Evolutionary conservation across 345 rosid species (phyloP), one percentile per base, ranked within the genome.

Genomic region (Schrenkiella parvula): DNA sequence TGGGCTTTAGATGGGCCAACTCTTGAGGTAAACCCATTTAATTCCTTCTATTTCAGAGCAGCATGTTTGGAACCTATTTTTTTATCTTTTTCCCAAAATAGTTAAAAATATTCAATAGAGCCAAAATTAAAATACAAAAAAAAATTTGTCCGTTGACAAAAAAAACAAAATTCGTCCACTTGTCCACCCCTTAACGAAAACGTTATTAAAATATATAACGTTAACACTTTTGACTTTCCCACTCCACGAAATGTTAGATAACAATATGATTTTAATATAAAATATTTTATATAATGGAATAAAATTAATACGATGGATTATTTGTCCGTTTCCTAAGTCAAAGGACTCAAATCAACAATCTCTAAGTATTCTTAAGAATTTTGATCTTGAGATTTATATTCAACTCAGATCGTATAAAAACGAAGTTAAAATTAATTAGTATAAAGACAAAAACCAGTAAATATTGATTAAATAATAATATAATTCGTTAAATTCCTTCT

Each of bases 161-260:
- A n/a, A n/a, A n/a, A n/a, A 47, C 10, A 47, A 9, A 9, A 48
- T 46, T 46, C 31, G 8, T 8, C 44, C 42, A 52, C 35, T 46
- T 50, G 8, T 9, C 57, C 23, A 15, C 12, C 37, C 25, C 1
- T 63, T 66, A 25, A 37, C 70, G 10, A 66, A n/a, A 37, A n/a
- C 11, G 6, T 5, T 23, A 52, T 3, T 3, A 13, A 28, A 52
- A 23, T 23, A 41, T 22, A 54, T 32, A 19, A 17, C 44, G 19
- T 7, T 28, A 41, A 42, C 22, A 68, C 22, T 42, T 68, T 42
- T 68, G 43, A 42, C 73, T 31, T 41, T 69, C 17, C 47, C 44
- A 44, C 65, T 32, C 65, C 42, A 31, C 23, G 23, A 43, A 42
- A 55, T 19, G 25, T 52, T 23, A 43, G n/a, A 7, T 39, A 37